Evolutionary conservation across 2,329 filamentous ascomycete genomes (phyloP).

Genomic region (Stachybotrys chlorohalonatus): DNA sequence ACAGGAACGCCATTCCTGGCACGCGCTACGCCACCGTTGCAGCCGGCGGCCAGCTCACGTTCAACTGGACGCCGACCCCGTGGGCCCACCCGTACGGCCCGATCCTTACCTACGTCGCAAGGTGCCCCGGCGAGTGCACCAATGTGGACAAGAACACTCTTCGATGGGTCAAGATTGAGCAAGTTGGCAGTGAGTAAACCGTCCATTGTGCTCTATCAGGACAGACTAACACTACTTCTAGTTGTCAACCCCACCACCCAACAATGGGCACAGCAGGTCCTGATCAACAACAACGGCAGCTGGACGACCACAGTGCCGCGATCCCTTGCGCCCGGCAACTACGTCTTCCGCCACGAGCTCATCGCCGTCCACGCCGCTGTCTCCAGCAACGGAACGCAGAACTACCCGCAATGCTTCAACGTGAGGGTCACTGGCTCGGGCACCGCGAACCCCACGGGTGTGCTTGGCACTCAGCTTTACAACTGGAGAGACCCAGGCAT

Average conservation of each 20-base stretch:
- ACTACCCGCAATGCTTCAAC: constrained; percentile 43
- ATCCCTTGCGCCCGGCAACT: constrained; percentile 25
- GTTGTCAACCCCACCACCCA: constrained; percentile 28
- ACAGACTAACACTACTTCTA: background rate
- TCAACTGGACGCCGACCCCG: constrained; percentile 34
- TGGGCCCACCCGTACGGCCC: constrained; percentile 35
- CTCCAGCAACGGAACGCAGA: constrained; percentile 36
- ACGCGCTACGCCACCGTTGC: constrained; percentile 24
- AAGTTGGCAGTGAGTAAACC: constrained; percentile 28
- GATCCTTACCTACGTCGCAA: constrained; percentile 55
- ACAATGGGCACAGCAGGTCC: constrained; percentile 25
- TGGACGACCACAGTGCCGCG: constrained; percentile 24
- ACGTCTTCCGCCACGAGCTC: constrained; percentile 43
- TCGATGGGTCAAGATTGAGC: constrained; percentile 56
- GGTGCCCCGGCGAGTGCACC: constrained; percentile 47
- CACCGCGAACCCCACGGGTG: constrained; percentile 17
- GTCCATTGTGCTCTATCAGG: too few relatives aligned
- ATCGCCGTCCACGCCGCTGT: constrained; percentile 38
- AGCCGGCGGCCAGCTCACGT: constrained; percentile 28
- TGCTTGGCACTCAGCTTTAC: constrained; percentile 20
- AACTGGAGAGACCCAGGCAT: constrained; percentile 20
- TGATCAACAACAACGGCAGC: constrained; percentile 29
- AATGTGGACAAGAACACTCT: constrained; percentile 42
- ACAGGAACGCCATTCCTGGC: constrained; percentile 29
- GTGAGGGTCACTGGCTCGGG: constrained; percentile 32